Conservation (phyloP, 1,284 basidiomycete species). For the Austropuccinia psidii region DNA sequence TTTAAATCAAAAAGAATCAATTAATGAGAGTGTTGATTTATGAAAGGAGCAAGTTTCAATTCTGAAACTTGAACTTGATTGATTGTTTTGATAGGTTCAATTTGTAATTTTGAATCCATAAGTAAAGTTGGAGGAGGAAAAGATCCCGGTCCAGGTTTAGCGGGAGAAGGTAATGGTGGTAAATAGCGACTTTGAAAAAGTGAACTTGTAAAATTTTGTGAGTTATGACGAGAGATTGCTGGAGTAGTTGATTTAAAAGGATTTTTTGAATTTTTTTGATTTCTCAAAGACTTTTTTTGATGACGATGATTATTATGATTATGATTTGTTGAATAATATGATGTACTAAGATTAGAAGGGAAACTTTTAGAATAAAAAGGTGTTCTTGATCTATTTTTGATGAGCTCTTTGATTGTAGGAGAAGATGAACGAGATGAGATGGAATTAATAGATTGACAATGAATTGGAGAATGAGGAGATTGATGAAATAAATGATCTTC, state of each 20-base stretch:
- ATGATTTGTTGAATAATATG: not conserved
- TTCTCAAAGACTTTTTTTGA: too few relatives aligned
- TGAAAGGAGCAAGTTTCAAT: too few relatives aligned
- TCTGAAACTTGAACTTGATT: too few relatives aligned
- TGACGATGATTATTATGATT: not conserved
- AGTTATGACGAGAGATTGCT: not conserved
- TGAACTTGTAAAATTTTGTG: not conserved
- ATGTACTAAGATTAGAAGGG: not conserved
- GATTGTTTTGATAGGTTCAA: too few relatives aligned
- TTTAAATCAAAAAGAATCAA: too few relatives aligned
- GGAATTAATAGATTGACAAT: not conserved
- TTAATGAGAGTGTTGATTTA: too few relatives aligned
- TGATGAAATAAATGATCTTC: too few relatives aligned
- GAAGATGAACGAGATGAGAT: not conserved
- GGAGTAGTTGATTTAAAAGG: too few relatives aligned
- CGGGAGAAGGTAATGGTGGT: slow-evolving; percentile 11
- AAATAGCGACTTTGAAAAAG: slow-evolving; percentile 4
- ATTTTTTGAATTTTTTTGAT: too few relatives aligned
- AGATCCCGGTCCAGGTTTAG: slow-evolving; percentile 9
- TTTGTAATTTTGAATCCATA: too few relatives aligned
- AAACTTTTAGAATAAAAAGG: not conserved
- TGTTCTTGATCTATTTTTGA: not conserved
- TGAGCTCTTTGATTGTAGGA: not conserved
- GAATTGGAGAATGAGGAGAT: not conserved
- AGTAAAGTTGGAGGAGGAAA: slow-evolving; percentile 12